Evolutionary conservation across 176 grass and related monocot species (phyloP), one percentile per base, ranked within the genome.

Genomic region (Musa schizocarpa): DNA sequence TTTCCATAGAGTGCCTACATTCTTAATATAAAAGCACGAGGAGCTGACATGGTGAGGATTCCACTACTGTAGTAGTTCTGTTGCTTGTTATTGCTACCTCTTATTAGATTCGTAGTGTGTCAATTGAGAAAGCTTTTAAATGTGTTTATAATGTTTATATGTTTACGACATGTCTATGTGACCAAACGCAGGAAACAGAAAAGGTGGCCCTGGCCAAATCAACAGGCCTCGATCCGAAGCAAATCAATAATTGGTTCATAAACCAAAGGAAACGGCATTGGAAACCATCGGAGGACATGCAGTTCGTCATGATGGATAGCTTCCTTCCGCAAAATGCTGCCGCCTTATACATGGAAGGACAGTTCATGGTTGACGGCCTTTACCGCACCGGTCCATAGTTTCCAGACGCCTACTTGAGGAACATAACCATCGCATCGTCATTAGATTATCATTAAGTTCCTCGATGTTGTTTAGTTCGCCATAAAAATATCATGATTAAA

Each of bases 201-300:
- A 92, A 92, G 89, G 83, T 88, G 0, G 89, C 76, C 0, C 75
- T 92, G 8, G 86, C 86, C 0, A 81, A 92, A 12, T 81, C 86
- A 0, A 92, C 89, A 0, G 89, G 89, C n/a, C 83, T 92, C 10
- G 89, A 92, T 50, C 89, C 83, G 83, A 92, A 92, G 51, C 89
- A 92, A 81, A 92, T 92, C 81, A 92, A 92, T 62, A 92, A 92
- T 61, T 92, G 89, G 89, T 92, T 92, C 74, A 92, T 92, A 57
- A 92, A 92, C 78, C 89, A 92, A 79, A 86, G 89, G 76, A 92
- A 92, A 74, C 71, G 89, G 72, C 89, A 92, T 61, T 92, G 89
- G 89, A 92, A 92, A 62, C 83, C 86, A 1, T 79, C 86, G 0
- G 89, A 92, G 78, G 89, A 88, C 70, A 82, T 88, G 86, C 89